Percentiles rank a stretch among this genome's conserved stretches.
These are phyloP conservation scores for Rhytidhysteron rufulum DNA, from an alignment of 2,329 filamentous ascomycete genomes.

Conservation along the genomic window DNA sequence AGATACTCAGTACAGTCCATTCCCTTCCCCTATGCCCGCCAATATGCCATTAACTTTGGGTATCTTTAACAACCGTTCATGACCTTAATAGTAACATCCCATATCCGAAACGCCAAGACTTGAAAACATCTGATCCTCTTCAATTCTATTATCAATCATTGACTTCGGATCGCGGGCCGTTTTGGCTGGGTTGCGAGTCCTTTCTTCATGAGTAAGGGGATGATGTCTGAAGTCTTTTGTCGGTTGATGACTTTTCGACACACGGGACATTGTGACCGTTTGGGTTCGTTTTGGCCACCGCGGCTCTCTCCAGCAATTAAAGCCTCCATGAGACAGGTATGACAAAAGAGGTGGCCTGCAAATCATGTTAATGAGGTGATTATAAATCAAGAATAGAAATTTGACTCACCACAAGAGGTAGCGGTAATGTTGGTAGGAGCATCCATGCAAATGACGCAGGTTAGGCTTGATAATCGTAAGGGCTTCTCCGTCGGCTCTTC, in stretches of 20 bases:
- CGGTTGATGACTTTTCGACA: conserved; percentile 43
- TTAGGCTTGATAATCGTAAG: conserved; percentile 45
- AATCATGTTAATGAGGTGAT: conserved; percentile 6
- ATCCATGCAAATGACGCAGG: conserved; percentile 64
- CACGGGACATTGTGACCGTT: conserved; percentile 45
- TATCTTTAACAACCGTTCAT: no score
- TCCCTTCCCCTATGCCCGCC: no score
- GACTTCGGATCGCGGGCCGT: conserved; percentile 10
- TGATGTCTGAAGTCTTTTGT: conserved; percentile 38
- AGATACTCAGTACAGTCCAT: no score
- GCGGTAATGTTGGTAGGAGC: conserved; percentile 56
- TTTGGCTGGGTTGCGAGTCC: conserved; percentile 31
- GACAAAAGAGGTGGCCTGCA: conserved; percentile 61
- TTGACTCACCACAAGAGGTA: conserved; percentile 55
- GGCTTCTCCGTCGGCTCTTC: conserved; percentile 35
- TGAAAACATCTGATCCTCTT: no score
- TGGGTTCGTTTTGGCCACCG: conserved; percentile 39
- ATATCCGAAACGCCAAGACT: no score
- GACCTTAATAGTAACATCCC: no score
- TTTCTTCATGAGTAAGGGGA: conserved; percentile 41
- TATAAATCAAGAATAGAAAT: neutral
- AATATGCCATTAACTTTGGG: no score
- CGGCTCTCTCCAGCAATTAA: conserved; percentile 54
- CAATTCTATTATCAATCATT: no score
- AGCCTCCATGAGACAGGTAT: conserved; percentile 60